phyloP scores from a whole-genome alignment of 306 rosid genomes.

The Senna siamea region DNA sequence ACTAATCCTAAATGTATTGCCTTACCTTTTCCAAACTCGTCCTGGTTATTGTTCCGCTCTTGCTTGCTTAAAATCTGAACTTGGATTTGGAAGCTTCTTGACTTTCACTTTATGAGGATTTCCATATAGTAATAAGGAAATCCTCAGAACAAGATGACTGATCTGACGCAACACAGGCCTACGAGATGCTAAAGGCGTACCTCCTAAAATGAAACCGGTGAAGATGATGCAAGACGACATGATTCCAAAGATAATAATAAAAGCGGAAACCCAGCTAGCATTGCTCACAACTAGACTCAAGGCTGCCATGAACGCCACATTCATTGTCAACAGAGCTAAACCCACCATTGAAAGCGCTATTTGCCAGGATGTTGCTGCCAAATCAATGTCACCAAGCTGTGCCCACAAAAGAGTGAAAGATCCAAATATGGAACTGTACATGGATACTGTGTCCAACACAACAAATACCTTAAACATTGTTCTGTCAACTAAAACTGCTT shows the following conservation, averaged over 20 bases:
- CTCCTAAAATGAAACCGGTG: too few species aligned
- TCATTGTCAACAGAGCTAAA: neutral
- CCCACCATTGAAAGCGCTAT: too few species aligned
- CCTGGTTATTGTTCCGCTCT: too few species aligned
- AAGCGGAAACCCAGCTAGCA: neutral
- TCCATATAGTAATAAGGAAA: too few species aligned
- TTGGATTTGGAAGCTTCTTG: too few species aligned
- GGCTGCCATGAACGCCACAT: constrained; percentile 30
- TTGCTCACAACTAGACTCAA: constrained; percentile 15
- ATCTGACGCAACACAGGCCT: too few species aligned
- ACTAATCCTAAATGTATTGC: too few species aligned
- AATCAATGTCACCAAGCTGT: neutral
- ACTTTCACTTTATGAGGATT: too few species aligned
- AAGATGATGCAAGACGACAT: neutral
- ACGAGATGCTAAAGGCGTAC: too few species aligned
- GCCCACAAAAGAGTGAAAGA: neutral
- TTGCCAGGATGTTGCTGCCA: neutral
- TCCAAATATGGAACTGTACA: neutral
- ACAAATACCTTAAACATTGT: neutral
- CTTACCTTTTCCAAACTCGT: too few species aligned
- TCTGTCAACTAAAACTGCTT: neutral
- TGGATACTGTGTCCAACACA: neutral
- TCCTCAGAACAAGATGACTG: too few species aligned
- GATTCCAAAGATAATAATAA: neutral
- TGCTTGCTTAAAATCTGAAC: too few species aligned